Percentiles rank a stretch among this genome's conserved stretches.
phyloP scores from a whole-genome alignment of 106 monocot species.

The Phalaenopsis aphrodite region DNA sequence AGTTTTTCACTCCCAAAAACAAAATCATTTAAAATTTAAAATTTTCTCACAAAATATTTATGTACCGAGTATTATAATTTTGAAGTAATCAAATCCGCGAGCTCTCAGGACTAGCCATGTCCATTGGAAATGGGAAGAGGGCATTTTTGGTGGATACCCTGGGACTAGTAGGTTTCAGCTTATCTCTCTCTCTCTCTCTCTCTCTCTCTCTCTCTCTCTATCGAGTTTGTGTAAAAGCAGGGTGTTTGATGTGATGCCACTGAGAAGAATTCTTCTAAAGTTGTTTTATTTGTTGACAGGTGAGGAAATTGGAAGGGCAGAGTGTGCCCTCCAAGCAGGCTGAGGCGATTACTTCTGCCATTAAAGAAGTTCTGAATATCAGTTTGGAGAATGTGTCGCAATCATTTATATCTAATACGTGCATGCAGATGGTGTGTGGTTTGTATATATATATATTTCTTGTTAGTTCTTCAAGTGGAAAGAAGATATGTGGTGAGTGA shows the following conservation, averaged over 20 bases:
- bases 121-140: constrained; percentile 23
- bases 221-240: neutral
- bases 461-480: neutral
- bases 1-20: no score
- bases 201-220: neutral
- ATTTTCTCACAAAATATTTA: no score
- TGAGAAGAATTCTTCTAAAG: neutral
- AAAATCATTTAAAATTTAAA: no score
- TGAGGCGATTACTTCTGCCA: constrained; percentile 54
- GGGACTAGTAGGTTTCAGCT: constrained; percentile 8
- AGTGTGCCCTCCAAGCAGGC: constrained; percentile 49
- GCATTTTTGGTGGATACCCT: constrained; percentile 60
- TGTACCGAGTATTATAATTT: neutral
- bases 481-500: neutral
- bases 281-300: constrained; percentile 20
- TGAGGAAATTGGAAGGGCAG: constrained; percentile 56
- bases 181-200: no score
- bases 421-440: constrained; percentile 42
- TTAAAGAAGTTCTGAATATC: constrained; percentile 50
- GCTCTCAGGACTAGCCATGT: constrained; percentile 26
- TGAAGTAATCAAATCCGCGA: constrained; percentile 13
- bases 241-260: neutral
- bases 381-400: constrained; percentile 55
- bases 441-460: neutral
- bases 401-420: constrained; percentile 41